Conservation (phyloP, 805 yeast genomes). For the Zygosaccharomyces kombuchaensis region DNA sequence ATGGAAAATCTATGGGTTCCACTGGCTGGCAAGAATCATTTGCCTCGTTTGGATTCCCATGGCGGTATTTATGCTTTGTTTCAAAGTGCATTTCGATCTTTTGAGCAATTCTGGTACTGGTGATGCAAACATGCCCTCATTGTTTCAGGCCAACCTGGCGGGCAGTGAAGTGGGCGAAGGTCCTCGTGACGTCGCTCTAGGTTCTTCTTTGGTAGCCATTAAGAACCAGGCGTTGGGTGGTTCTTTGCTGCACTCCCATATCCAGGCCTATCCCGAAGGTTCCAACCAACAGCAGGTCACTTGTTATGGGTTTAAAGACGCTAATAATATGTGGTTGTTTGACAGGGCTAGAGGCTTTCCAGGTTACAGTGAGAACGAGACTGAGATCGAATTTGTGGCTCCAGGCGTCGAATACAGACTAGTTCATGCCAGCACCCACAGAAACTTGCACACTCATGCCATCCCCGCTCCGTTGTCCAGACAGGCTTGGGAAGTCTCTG, state of each 20-base stretch:
- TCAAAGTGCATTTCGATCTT: conserved; percentile 72
- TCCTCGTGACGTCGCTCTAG: conserved; percentile 69
- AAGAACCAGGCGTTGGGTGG: conserved; percentile 72
- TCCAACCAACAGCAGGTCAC: conserved; percentile 93
- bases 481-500: conserved; percentile 74
- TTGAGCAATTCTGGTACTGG: conserved; percentile 78
- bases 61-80: conserved; percentile 56
- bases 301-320: conserved; percentile 83
- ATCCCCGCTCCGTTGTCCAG: conserved; percentile 70
- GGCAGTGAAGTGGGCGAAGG: conserved; percentile 62
- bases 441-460: conserved; percentile 78
- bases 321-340: conserved; percentile 77
- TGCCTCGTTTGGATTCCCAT: conserved; percentile 65
- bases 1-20: conserved; percentile 47
- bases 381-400: conserved; percentile 38
- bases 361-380: conserved; percentile 29
- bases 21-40: conserved; percentile 63
- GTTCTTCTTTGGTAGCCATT: conserved; percentile 44
- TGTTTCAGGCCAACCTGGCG: conserved; percentile 72
- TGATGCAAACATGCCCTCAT: conserved; percentile 70
- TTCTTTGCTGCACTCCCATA: conserved; percentile 81
- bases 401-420: conserved; percentile 69
- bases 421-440: conserved; percentile 63
- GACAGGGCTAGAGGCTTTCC: conserved; percentile 50
- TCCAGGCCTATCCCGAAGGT: conserved; percentile 82